A percentile compares a stretch with the other conserved stretches of the same genome.
These are phyloP conservation scores for Malus hybrid DNA, from an alignment of 331 rosid species.

Conservation along the genomic window DNA sequence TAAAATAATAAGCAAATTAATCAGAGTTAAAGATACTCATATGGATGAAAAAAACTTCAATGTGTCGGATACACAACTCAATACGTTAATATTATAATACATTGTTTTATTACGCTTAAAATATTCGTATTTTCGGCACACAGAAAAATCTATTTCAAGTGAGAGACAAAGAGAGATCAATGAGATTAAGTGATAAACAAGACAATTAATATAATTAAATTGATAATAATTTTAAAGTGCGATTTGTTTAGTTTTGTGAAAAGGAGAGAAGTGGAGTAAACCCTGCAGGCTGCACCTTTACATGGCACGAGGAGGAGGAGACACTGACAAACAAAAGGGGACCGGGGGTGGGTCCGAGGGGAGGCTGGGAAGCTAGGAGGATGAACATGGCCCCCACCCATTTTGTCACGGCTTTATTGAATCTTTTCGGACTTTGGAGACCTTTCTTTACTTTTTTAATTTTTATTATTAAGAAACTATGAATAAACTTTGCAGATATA, in stretches of 20 bases:
- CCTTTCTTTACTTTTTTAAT: background rate
- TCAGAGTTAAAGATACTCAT: no score
- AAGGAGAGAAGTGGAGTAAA: constrained; percentile 10
- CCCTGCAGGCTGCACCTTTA: background rate
- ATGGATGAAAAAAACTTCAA: rapidly evolving
- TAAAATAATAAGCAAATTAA: no score
- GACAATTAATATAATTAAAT: no score
- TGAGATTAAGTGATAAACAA: no score
- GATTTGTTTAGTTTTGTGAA: constrained; percentile 9
- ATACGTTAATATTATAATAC: rapidly evolving
- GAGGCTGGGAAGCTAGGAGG: background rate
- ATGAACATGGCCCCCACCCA: constrained; percentile 15
- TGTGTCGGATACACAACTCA: no score
- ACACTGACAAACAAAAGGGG: background rate
- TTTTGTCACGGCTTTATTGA: constrained; percentile 4
- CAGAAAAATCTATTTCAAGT: rapidly evolving
- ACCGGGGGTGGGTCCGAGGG: no score
- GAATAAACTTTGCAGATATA: no score
- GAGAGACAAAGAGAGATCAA: no score
- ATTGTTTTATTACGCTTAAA: rapidly evolving
- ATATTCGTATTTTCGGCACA: rapidly evolving
- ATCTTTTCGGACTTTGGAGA: background rate
- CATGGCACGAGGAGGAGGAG: background rate
- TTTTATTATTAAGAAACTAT: no score
- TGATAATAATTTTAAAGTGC: background rate